Base-by-base conservation (phyloP, 73 alveolate species). In the Paramecium sexaurelia region DNA sequence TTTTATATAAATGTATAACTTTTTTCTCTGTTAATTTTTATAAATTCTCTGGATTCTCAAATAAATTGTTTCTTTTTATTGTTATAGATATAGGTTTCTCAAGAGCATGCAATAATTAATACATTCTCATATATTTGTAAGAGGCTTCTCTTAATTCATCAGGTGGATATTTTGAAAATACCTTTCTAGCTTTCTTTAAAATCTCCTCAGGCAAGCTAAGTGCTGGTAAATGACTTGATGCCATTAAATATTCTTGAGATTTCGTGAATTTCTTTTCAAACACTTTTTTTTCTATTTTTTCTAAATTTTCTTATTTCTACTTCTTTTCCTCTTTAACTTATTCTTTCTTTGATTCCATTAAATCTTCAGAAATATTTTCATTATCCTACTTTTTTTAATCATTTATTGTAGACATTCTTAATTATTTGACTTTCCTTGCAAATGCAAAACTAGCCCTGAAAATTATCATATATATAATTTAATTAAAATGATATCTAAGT, bases 61-160 rank as follows among this genome's bases (percentile, higher is more conserved):
- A 78, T 39, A 78, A 22, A 29, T 39, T 26, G 13, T 78, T 40
- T 43, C 51, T 39, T 15, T 78, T 78, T 9, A 40, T 78, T 7
- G 75, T 69, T 3, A 88, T 71, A 41, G 85, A 87, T 17, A 37
- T 45, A 10, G 94, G 94, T 39, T 88, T 88, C 47, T 88, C 94
- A 6, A 69, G 29, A 7, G 94, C 91, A 88, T 88, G 94, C 43
- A 69, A 43, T 51, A 68, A 88, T 27, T 88, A 71, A 68, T 88
- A 68, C 94, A 88, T 88, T 47, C 83, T 69, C 94, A 88, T 69
- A 69, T 68, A 88, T 43, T 88, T 68, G 15, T 88, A 78, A 4
- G 90, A 78, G 1, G 90, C 73, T 1, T 41, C 73, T 69, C 94
- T 88, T 20, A 88, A 71, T 15, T 88, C 91, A 33, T 67, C 55